These are phyloP conservation scores for Diplodia seriata DNA, from an alignment of 2,329 filamentous ascomycete genomes.

Conservation along the genomic window DNA sequence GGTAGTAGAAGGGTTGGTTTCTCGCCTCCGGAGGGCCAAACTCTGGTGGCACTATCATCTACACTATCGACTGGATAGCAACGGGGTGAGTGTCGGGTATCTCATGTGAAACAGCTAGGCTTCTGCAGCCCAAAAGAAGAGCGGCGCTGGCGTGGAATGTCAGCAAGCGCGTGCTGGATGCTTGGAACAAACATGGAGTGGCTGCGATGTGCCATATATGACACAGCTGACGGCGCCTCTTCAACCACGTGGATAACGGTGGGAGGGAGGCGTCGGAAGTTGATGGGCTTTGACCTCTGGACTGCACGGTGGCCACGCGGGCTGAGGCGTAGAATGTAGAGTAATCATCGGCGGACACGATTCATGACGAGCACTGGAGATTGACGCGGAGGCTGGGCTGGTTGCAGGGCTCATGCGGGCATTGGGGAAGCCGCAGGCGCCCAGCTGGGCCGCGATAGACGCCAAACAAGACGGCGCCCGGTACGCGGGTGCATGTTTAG, in stretches of 20 bases:
- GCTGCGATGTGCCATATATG: background rate
- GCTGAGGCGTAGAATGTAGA: background rate
- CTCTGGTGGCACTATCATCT: too few relatives aligned
- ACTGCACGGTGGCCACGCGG: background rate
- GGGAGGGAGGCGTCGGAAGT: background rate
- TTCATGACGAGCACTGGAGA: slow-evolving; percentile 11
- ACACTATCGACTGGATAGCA: background rate
- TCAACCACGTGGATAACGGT: background rate
- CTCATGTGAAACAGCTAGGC: background rate
- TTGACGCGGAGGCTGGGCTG: slow-evolving; percentile 18
- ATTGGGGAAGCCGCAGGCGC: background rate
- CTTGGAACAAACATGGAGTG: background rate
- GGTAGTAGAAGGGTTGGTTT: too few relatives aligned
- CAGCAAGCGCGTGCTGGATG: too few relatives aligned
- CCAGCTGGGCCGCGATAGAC: background rate
- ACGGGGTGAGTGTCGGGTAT: too few relatives aligned
- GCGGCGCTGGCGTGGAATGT: background rate
- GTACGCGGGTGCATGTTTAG: background rate
- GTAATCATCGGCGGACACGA: background rate
- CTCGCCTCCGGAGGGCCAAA: too few relatives aligned
- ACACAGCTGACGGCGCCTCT: background rate
- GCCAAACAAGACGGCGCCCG: background rate
- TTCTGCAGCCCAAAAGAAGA: too few relatives aligned
- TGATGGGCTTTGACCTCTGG: background rate
- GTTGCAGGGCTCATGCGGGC: slow-evolving; percentile 3